These are phyloP conservation scores for Ambispora gerdemannii DNA, from an alignment of 192 early-diverging fungal species.

Conservation along the genomic window DNA sequence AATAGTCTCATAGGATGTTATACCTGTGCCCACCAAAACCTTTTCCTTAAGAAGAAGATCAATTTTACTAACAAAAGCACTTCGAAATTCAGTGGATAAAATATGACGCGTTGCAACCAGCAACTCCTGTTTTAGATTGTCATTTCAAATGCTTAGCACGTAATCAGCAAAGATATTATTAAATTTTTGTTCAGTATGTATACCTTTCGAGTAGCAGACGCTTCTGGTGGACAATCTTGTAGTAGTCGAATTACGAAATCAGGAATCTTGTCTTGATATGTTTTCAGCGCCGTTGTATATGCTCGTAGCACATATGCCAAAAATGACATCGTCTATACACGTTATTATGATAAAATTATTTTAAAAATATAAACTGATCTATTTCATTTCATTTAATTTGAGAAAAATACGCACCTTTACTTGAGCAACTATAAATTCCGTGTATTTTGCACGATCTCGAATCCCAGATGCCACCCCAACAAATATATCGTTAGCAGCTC, in stretches of 20 bases:
- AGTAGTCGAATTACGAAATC: slow-evolving; percentile 84
- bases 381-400: no score
- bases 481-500: slow-evolving; percentile 60
- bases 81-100: slow-evolving; percentile 87
- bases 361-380: no score
- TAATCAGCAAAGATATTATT: no score
- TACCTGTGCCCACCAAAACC: slow-evolving; percentile 87
- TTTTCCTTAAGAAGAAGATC: slow-evolving; percentile 92
- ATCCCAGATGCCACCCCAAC: slow-evolving; percentile 76
- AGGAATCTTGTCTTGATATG: slow-evolving; percentile 80
- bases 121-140: slow-evolving; percentile 60
- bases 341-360: no score
- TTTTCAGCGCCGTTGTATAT: slow-evolving; percentile 65
- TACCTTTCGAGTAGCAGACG: slow-evolving; percentile 87
- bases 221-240: slow-evolving; percentile 91
- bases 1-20: slow-evolving; percentile 89
- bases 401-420: slow-evolving; percentile 68
- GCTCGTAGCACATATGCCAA: slow-evolving; percentile 91
- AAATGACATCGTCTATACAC: slow-evolving; percentile 84
- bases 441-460: slow-evolving; percentile 67
- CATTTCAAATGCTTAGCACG: neutral
- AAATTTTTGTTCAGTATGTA: no score
- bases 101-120: slow-evolving; percentile 93
- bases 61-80: slow-evolving; percentile 86
- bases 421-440: slow-evolving; percentile 92